Base-by-base conservation (phyloP, 192 early-diverging fungal species). In the Lobulomyces angularis region DNA sequence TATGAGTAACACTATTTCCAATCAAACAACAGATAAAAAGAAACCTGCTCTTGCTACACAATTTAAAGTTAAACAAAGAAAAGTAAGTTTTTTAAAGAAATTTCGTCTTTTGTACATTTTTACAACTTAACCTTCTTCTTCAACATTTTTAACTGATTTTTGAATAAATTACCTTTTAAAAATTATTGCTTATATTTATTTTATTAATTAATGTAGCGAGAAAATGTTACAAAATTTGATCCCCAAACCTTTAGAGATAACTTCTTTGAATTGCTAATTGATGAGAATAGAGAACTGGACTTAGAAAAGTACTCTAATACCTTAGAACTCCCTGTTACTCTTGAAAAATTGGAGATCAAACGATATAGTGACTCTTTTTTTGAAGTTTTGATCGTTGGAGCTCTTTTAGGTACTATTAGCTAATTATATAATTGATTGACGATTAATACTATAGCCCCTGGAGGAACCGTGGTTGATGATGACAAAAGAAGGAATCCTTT, bases 321-420 rank as follows among this genome's bases (percentile, higher is more conserved):
- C 21, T 73, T 95, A 49, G 91, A 95, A 65, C n/a, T n/a, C n/a
- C n/a, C n/a, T n/a, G 54, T 55, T 14, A 75, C 77, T 39, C 86
- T 80, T 29, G 82, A 85, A 51, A 87, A 79, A 49, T 79, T 93
- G 50, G 90, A 93, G 56, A 90, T 86, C 68, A 86, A 86, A 61
- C 82, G 87, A 52, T 96, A 96, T 83, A 83, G 79, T 42, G 92
- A 96, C 53, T 67, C 82, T 26, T 73, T 96, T 44, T 96, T 93
- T 65, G 92, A 96, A 71, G 61, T 94, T 31, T 59, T 93, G 48
- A 83, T 94, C 45, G 79, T 81, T 45, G 92, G 92, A 43, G 90
- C 88, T 50, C 72, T 93, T 36, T 69, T 92, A 46, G 84, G 81
- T 86, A 67, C 46, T 61, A 40, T 14, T 5, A 29, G 8, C 35